Percentiles rank a stretch among this genome's conserved stretches.
Conservation (phyloP, 2,329 filamentous ascomycete species). For the Eurotiales sp. region DNA sequence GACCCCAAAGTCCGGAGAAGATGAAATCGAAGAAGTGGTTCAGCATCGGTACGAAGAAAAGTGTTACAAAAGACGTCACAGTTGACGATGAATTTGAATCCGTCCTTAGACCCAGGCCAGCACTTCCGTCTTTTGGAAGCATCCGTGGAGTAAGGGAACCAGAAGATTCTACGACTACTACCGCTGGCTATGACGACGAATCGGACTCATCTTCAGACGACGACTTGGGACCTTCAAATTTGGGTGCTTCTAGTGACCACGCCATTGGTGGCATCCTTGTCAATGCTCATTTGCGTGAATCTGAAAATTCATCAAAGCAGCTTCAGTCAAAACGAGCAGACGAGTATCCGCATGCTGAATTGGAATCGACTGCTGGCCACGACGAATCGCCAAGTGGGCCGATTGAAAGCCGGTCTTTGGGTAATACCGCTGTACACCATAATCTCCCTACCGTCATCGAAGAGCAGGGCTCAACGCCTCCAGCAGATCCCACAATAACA, state of each 20-base stretch:
- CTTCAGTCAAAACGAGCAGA: not conserved
- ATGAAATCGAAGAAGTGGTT: constrained; percentile 36
- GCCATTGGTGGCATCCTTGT: constrained; percentile 49
- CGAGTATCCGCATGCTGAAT: not conserved
- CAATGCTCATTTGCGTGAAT: constrained; percentile 25
- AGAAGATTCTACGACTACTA: constrained; percentile 13
- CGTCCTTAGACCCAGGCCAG: constrained; percentile 56
- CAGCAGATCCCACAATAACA: not conserved
- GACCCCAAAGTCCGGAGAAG: constrained; percentile 31
- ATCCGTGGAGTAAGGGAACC: constrained; percentile 45
- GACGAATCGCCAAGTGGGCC: not conserved
- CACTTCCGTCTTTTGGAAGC: constrained; percentile 62
- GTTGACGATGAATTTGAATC: constrained; percentile 52
- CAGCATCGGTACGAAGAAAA: constrained; percentile 32
- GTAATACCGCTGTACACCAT: not conserved
- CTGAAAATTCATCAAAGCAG: not conserved
- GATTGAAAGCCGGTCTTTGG: not conserved
- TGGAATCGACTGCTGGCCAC: not conserved
- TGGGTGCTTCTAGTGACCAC: constrained; percentile 50
- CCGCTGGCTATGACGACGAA: constrained; percentile 27
- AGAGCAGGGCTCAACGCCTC: constrained; percentile 3
- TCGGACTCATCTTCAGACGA: constrained; percentile 41
- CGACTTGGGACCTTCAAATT: constrained; percentile 32
- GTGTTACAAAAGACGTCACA: constrained; percentile 22
- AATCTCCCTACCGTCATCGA: constrained; percentile 11